Base-by-base conservation (phyloP, 441 rosid species). In the Eruca vesicaria region DNA sequence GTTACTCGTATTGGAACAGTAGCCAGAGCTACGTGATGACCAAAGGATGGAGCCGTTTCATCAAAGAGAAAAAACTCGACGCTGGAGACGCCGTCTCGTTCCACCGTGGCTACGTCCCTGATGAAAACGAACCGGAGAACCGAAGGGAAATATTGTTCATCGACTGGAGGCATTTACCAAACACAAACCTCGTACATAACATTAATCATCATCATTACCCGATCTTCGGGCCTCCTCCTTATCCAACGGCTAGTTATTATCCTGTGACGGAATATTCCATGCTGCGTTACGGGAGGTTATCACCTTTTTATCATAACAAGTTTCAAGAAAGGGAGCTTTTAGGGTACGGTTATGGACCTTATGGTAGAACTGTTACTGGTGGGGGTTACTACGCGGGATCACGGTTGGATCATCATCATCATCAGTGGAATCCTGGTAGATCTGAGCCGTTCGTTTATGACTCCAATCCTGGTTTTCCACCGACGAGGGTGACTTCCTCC, bases 1-100 rank as follows among this genome's bases (percentile, higher is more conserved):
- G 98, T 35, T 94, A 94, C 86, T 92, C 96, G 11, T 94, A 92
- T 59, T 94, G 99, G 99, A 89, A 84, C 56, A 92, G 98, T 72
- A 94, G 99, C 84, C 98, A 92, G 82, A 94, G 99, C 90, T 94
- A 94, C 69, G 98, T 94, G 59, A 94, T 94, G 91, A 94, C 98
- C 9, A 94, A 89, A 85, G 99, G 99, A 1, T 94, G 99, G 99
- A 94, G 90, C 83, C 90, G 98, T 38, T 94, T 94, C 50, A 96
- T 94, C 14, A 94, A 94, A 82, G 99, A 94, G 56, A 94, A 90
- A 81, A 88, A 85, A 71, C 98, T 94, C 9, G 83, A 86, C 16
- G 87, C 93, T 4, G 97, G 96, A 0, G 99, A 94, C 74, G 80
- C 81, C 32, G 96, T 89, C 48, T 92, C 98, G n/a, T 94, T 94